Percentiles rank a stretch among this genome's conserved stretches.
Evolutionary conservation across 2,329 filamentous ascomycete species (phyloP).

Genomic region (Colletotrichum noveboracense): DNA sequence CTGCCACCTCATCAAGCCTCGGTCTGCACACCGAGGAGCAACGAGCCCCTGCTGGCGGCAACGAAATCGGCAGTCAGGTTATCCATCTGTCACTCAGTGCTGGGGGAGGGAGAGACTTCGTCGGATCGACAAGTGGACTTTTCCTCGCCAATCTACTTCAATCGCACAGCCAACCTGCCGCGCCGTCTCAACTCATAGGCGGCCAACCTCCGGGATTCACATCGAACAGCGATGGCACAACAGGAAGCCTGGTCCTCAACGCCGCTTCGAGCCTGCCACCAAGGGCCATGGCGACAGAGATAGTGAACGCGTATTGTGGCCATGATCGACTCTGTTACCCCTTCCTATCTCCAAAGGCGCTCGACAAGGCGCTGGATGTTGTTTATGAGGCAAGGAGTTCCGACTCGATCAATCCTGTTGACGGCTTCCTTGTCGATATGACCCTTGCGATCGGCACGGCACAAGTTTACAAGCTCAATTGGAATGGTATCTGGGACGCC

Average conservation of each 20-base stretch:
- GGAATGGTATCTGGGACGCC: conserved; percentile 46
- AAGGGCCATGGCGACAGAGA: conserved; percentile 36
- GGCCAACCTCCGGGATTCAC: neutral
- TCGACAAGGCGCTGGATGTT: conserved; percentile 30
- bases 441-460: conserved; percentile 46
- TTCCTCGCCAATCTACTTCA: conserved; percentile 46
- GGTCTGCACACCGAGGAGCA: neutral
- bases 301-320: conserved; percentile 45
- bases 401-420: conserved; percentile 27
- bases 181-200: neutral
- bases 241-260: neutral
- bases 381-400: conserved; percentile 33
- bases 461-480: conserved; percentile 48
- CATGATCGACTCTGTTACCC: conserved; percentile 49
- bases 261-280: conserved; percentile 32
- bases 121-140: conserved; percentile 44
- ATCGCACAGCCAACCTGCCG: conserved; percentile 19
- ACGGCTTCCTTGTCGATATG: conserved; percentile 48
- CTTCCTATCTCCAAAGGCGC: conserved; percentile 36
- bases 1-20: neutral
- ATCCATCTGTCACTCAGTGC: conserved; percentile 46
- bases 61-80: conserved; percentile 45
- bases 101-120: conserved; percentile 45
- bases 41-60: conserved; percentile 8
- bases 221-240: neutral